phyloP scores from a whole-genome alignment of 2,329 filamentous ascomycete species.

The Hymenoscyphus fraxineus region DNA sequence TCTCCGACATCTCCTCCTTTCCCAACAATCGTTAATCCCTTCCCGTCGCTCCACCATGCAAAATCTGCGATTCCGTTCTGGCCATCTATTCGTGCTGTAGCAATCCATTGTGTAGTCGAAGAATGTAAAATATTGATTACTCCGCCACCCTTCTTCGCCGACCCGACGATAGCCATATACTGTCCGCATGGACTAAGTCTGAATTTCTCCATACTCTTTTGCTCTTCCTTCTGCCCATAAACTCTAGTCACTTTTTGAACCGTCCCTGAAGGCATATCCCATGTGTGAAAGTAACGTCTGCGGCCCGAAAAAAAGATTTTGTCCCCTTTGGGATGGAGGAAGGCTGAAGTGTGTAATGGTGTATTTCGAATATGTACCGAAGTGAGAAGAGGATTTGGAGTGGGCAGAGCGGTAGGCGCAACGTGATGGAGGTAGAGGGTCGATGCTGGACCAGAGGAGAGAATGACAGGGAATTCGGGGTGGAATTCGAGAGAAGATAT shows the following conservation, averaged over 20 bases:
- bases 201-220: conserved; percentile 88
- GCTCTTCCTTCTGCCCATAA: conserved; percentile 73
- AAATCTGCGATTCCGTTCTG: conserved; percentile 84
- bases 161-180: conserved; percentile 79
- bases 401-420: conserved; percentile 67
- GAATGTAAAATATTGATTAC: conserved; percentile 81
- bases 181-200: conserved; percentile 80
- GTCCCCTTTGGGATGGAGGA: conserved; percentile 67
- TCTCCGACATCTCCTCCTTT: conserved; percentile 89
- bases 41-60: conserved; percentile 83
- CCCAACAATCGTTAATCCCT: conserved; percentile 76
- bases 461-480: conserved; percentile 78
- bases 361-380: conserved; percentile 82
- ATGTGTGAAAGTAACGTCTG: conserved; percentile 87
- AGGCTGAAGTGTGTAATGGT: conserved; percentile 79
- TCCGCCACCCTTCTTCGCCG: conserved; percentile 79
- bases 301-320: conserved; percentile 86
- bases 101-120: conserved; percentile 79
- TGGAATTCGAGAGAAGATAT: conserved; percentile 87
- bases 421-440: conserved; percentile 88
- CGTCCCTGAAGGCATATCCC: conserved; percentile 77
- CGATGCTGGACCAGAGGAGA: conserved; percentile 83
- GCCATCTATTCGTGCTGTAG: conserved; percentile 77
- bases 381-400: conserved; percentile 83
- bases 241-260: conserved; percentile 80